A percentile compares a stretch with the other conserved stretches of the same genome.
phyloP scores from a whole-genome alignment of 768 basidiomycete species.

The Royoungia palumana region DNA sequence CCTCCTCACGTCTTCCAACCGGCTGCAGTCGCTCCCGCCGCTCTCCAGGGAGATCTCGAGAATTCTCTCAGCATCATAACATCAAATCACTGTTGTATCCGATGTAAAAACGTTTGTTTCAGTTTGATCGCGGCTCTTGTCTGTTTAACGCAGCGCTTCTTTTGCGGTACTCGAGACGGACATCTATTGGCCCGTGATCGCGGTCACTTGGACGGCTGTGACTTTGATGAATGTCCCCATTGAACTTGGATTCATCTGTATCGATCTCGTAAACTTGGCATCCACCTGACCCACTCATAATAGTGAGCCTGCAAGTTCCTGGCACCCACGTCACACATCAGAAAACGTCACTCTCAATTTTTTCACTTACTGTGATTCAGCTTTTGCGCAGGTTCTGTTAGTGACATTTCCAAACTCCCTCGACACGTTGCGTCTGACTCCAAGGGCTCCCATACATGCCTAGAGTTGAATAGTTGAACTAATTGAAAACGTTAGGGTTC shows the following conservation, averaged over 20 bases:
- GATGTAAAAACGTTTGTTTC: background rate
- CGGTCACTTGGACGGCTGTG: background rate
- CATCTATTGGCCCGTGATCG: background rate
- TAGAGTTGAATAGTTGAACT: constrained; percentile 44
- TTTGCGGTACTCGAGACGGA: background rate
- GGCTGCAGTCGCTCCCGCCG: background rate
- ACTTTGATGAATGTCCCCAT: background rate
- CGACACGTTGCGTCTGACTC: constrained; percentile 4
- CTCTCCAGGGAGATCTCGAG: background rate
- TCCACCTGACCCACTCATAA: constrained; percentile 1
- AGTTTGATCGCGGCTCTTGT: too few relatives aligned
- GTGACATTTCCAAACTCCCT: constrained; percentile 23
- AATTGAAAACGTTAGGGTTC: constrained; percentile 48
- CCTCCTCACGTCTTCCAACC: constrained; percentile 4
- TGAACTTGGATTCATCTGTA: background rate
- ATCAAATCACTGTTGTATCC: constrained; percentile 2
- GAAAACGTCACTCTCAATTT: too few relatives aligned
- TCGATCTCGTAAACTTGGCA: background rate
- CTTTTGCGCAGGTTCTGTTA: background rate
- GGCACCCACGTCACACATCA: background rate
- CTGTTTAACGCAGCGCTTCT: background rate
- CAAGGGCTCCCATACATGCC: background rate
- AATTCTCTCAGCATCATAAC: background rate
- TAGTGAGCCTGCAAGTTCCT: background rate
- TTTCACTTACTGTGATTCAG: background rate